These are phyloP conservation scores for Wickerhamiella galacta DNA, from an alignment of 805 yeast genomes.

Conservation along the genomic window DNA sequence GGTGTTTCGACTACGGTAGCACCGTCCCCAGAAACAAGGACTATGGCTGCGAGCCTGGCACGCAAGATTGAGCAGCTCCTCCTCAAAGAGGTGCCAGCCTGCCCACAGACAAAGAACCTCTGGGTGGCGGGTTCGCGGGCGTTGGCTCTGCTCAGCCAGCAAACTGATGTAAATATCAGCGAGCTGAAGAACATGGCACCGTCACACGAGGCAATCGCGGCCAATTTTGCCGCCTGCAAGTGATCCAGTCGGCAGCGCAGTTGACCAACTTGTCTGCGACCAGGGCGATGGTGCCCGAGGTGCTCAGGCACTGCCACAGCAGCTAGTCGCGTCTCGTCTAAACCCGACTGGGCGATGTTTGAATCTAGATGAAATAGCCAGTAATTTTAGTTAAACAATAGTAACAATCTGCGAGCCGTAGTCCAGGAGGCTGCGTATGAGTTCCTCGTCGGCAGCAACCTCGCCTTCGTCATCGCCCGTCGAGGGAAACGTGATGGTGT, in stretches of 20 bases:
- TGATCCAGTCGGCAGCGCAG: conserved; percentile 1
- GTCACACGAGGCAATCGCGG: conserved; percentile 2
- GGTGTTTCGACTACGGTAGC: too few relatives aligned
- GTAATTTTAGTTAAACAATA: conserved; percentile 55
- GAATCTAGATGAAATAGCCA: too few relatives aligned
- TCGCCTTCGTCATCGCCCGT: conserved; percentile 23
- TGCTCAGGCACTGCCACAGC: background rate
- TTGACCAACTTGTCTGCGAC: conserved; percentile 4
- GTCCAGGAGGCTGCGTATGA: conserved; percentile 56
- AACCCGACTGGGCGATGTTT: too few relatives aligned
- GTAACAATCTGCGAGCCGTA: conserved; percentile 89
- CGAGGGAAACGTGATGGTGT: conserved; percentile 22
- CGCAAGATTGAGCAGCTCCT: too few relatives aligned
- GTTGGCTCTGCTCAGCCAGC: conserved; percentile 1
- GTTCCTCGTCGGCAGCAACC: conserved; percentile 25
- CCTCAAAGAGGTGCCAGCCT: too few relatives aligned
- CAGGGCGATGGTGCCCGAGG: conserved; percentile 1
- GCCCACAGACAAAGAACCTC: too few relatives aligned
- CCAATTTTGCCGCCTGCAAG: background rate
- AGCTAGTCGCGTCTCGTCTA: too few relatives aligned
- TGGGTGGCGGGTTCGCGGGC: background rate
- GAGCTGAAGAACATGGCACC: background rate
- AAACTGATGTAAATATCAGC: background rate
- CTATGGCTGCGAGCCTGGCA: too few relatives aligned
- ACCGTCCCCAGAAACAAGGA: too few relatives aligned